Evolutionary conservation across 176 grass and related monocot species (phyloP), one percentile per base, ranked within the genome.

Genomic region (Oryza australiensis): DNA sequence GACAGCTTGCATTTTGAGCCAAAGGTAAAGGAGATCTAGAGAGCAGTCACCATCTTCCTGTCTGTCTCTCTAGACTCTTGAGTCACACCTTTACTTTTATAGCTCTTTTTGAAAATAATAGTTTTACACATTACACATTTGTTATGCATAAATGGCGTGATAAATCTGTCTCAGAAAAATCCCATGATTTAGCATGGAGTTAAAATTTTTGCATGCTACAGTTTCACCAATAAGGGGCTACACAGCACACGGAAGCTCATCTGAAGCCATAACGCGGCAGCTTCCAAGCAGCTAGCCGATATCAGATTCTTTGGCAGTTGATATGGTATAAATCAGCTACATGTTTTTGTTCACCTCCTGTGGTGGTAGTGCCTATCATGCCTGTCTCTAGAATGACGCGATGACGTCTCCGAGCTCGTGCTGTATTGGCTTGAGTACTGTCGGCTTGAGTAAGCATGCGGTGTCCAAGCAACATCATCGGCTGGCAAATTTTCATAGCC

Each of bases 291-390:
- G 62, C 8, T 48, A 0, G 4, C 9, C 0, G 26, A 38, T 67
- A 74, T 67, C 45, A 12, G 46, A 68, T 79, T 79, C 68, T 74
- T 78, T 26, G 60, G 14, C 24, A 37, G 60, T 48, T 64, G 23
- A 63, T 82, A 70, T 63, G 63, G 42, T 78, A 68, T 70, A 88
- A 46, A 43, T 65, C 43, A 45, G 68, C 42, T 60, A 32, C 40
- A 80, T 63, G 16, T 74, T 33, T 33, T 27, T 13, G 32, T 73
- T 94, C 89, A 94, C 81, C 92, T 86, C 34, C 85, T 42, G 27
- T 78, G 81, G 43, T 87, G 66, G 53, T 76, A 64, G 12, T 83
- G 81, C 48, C 60, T 55, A 28, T 91, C 89, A 81, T 91, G 69
- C 77, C 86, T 85, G 6, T 94, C 92, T 51, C 84, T 88, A 28